Evolutionary conservation across 371 early-diverging fungal species (phyloP), one percentile per base, ranked within the genome.

Genomic region (Rhizopus delemar): DNA sequence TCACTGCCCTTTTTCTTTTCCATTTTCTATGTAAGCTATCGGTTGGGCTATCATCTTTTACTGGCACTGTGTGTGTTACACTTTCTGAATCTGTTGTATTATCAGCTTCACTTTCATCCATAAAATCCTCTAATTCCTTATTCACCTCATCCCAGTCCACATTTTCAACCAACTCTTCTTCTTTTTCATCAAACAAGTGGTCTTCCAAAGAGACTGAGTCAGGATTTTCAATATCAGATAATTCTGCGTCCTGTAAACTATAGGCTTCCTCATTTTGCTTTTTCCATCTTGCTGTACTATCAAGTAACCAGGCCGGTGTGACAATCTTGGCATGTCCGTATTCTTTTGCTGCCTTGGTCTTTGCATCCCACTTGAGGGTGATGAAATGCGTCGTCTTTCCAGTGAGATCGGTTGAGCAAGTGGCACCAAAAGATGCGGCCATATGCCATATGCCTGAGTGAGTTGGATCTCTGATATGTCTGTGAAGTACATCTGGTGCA

Each of bases 351-450:
- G 73, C 75, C 38, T 82, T 80, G 3, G 83, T 86, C 66, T 90
- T 88, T 31, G 61, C 83, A 29, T 60, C 69, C 85, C 82, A 63
- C 13, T 28, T 38, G 51, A 53, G 9, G 34, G 92, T 90, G 32
- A 94, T 76, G 12, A 94, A 71, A 60, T 94, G 94, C 0, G 94
- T 93, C 12, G 87, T 81, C 34, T 77, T 68, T 1, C 70, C 66
- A 22, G 70, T 73, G 33, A 90, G 51, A 3, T 87, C 82, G 1
- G 60, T 65, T 0, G 68, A 73, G 53, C 92, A 90, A 39, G 62
- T 58, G 0, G 91, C 93, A 7, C 92, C 93, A 75, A 88, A 91
- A 4, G 77, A 66, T 48, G 62, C 60, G 5, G 91, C 91, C 62
- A 82, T 73, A 41, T 78, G 68, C 91, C 92, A 92, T 38, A 88